Base-by-base conservation (phyloP, 257 asterid species). In the Rauvolfia tetraphylla region DNA sequence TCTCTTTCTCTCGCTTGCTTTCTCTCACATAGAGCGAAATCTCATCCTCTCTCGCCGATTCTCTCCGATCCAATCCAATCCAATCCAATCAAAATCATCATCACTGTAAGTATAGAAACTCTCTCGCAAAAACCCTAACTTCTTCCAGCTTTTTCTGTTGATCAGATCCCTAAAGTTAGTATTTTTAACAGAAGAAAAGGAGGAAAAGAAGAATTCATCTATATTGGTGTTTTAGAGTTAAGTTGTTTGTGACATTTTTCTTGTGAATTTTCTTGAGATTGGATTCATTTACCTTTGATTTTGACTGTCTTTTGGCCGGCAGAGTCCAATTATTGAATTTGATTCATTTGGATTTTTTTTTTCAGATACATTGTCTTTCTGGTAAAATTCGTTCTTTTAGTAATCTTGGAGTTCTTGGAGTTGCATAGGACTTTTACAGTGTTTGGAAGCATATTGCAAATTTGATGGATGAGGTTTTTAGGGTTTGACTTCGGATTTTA, bases 401-500 rank as follows among this genome's bases (percentile, higher is more conserved):
- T 57, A 42, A 41, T 46, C 42, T n/a, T 20, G 38, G 25, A 23
- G 1, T n/a, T 70, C 23, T 42, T n/a, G 6, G 36, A 29, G 70
- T 63, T 27, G 31, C 38, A 57, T 25, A 7, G n/a, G 51, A 42
- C 15, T 59, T 14, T 57, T 31, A 31, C 18, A 59, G 58, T 13
- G 25, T 20, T 68, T 22, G 71, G 65, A 34, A 68, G 15, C 14
- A 39, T 25, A 5, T 22, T n/a, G 29, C 42, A 34, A 39, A 61
- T 53, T 13, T 27, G 27, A 51, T 38, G 23, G 75, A 56, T 78
- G 80, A 59, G 72, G 70, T 76, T 63, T 81, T 74, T 71, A 71
- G 87, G 75, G 85, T 85, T 87, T 84, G 83, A 83, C 84, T 83
- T 80, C 83, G 75, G 79, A 84, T 56, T 80, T 77, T 79, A 75